Evolutionary conservation across 1,284 basidiomycete species (phyloP).

Genomic region (Pseudozyma flocculosa): DNA sequence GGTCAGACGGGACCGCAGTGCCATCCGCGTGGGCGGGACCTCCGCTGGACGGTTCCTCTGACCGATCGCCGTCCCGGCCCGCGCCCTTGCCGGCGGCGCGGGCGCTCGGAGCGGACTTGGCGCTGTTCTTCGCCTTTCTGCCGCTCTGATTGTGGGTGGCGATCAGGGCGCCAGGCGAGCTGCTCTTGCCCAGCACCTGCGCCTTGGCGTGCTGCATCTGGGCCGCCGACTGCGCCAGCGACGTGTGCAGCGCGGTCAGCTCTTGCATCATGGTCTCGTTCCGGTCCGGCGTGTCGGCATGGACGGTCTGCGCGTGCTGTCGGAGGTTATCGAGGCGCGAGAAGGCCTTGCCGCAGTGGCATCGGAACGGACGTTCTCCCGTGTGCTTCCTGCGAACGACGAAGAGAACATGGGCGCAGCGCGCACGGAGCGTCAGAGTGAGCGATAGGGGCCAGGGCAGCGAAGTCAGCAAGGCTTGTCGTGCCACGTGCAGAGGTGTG

Average conservation of each 20-base stretch:
- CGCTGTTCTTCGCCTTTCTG: slow-evolving; percentile 21
- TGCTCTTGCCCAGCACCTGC: slow-evolving; percentile 43
- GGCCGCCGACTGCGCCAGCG: slow-evolving; percentile 63
- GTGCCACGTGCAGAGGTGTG: no score
- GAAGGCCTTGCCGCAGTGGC: slow-evolving; percentile 92
- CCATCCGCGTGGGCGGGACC: neutral
- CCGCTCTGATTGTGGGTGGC: slow-evolving; percentile 32
- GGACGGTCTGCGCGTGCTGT: slow-evolving; percentile 93
- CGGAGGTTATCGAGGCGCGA: slow-evolving; percentile 93
- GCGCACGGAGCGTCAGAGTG: no score
- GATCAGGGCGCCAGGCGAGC: slow-evolving; percentile 27
- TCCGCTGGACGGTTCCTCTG: neutral
- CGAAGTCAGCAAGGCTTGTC: slow-evolving; percentile 5
- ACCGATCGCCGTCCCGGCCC: neutral
- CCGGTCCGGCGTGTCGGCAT: slow-evolving; percentile 77
- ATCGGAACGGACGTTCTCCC: slow-evolving; percentile 86
- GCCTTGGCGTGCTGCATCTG: slow-evolving; percentile 46
- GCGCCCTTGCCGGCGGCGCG: neutral
- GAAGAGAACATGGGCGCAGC: no score
- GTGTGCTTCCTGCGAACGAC: slow-evolving; percentile 78
- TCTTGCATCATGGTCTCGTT: slow-evolving; percentile 91
- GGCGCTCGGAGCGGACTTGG: slow-evolving; percentile 6
- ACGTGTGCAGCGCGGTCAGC: slow-evolving; percentile 79
- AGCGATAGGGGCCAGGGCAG: no score
- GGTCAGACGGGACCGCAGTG: no score